Percentiles rank a stretch among this genome's conserved stretches.
These are phyloP conservation scores for Cytospora paraplurivora DNA, from an alignment of 2,329 filamentous ascomycete species.

Conservation along the genomic window DNA sequence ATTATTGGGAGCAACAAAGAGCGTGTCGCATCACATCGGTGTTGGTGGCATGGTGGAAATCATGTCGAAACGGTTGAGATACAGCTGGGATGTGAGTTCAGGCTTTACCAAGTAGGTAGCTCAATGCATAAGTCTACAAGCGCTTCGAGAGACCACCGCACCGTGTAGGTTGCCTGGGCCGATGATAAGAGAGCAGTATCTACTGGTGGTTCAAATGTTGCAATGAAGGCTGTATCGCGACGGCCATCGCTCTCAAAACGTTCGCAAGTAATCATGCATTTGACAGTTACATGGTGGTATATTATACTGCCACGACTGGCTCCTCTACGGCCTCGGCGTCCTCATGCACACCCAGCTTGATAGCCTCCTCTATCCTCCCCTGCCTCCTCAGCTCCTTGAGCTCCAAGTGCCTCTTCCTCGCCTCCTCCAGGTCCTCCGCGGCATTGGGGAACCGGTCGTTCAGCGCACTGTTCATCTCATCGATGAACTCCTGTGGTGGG, in stretches of 20 bases:
- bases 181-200: background rate
- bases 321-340: conserved; percentile 13
- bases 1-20: too few relatives aligned
- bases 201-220: background rate
- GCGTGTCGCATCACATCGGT: too few relatives aligned
- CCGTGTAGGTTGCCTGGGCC: background rate
- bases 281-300: conserved; percentile 5
- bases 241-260: background rate
- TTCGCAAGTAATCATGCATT: background rate
- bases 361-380: conserved; percentile 42
- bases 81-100: too few relatives aligned
- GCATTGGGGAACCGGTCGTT: conserved; percentile 51
- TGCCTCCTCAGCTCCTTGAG: conserved; percentile 54
- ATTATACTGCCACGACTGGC: conserved; percentile 2
- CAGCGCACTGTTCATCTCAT: conserved; percentile 47
- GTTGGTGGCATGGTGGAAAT: too few relatives aligned
- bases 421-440: conserved; percentile 49
- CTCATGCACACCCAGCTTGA: conserved; percentile 33
- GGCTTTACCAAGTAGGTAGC: too few relatives aligned
- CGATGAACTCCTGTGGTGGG: conserved; percentile 51
- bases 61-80: too few relatives aligned
- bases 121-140: too few relatives aligned
- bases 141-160: background rate
- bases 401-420: conserved; percentile 54
- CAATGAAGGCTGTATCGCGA: background rate